phyloP scores from a whole-genome alignment of 441 rosid genomes.

The Brassica balearica region DNA sequence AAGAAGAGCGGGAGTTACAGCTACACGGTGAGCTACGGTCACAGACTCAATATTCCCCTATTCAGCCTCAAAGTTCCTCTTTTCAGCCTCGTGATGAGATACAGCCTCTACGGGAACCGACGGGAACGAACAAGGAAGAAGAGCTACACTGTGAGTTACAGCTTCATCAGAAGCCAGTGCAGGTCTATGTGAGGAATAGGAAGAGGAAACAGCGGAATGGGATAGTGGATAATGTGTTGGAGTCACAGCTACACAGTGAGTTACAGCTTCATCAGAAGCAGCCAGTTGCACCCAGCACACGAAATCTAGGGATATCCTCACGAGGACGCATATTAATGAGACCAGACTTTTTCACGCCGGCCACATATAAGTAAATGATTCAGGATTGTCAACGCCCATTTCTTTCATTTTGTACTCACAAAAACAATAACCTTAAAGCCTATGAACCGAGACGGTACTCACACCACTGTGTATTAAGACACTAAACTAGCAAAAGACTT shows the following conservation, averaged over 20 bases:
- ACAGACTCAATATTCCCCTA: too few relatives aligned
- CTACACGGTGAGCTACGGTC: background rate
- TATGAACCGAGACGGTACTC: background rate
- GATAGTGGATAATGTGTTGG: too few relatives aligned
- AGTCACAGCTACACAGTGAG: background rate
- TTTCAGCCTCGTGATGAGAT: too few relatives aligned
- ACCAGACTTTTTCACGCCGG: background rate
- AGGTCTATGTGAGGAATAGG: too few relatives aligned
- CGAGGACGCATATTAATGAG: background rate
- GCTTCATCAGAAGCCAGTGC: too few relatives aligned
- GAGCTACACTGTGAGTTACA: too few relatives aligned
- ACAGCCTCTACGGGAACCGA: too few relatives aligned
- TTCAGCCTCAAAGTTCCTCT: too few relatives aligned
- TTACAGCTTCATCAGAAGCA: background rate
- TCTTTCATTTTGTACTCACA: background rate
- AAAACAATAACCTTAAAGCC: conserved; percentile 5
- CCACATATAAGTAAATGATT: background rate
- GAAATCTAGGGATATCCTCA: background rate
- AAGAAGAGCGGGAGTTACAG: background rate
- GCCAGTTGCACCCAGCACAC: background rate
- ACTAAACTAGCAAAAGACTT: too few relatives aligned
- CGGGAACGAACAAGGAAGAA: too few relatives aligned
- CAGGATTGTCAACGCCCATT: background rate
- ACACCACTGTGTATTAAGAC: conserved; percentile 39
- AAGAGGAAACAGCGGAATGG: too few relatives aligned